Evolutionary conservation across 2,329 filamentous ascomycete genomes (phyloP).

Genomic region (Colletotrichum echinochloae): DNA sequence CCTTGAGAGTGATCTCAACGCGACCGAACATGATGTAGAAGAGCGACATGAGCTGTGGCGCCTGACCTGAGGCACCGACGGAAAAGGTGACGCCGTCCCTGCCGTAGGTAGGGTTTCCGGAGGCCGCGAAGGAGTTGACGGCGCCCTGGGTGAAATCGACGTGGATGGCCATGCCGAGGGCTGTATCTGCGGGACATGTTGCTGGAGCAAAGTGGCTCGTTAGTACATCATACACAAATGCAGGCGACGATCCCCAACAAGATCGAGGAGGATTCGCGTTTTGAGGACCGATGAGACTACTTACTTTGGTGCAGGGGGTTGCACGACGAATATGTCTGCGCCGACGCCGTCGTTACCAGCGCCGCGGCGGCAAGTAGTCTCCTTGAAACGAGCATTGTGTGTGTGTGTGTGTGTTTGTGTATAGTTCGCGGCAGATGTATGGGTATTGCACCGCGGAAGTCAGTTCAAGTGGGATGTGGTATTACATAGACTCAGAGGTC

Average conservation of each 20-base stretch:
- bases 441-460: neutral
- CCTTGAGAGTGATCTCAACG: constrained; percentile 86
- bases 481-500: neutral
- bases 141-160: constrained; percentile 85
- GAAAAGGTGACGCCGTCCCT: constrained; percentile 85
- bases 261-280: constrained; percentile 1
- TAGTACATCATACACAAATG: neutral
- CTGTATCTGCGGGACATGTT: constrained; percentile 80
- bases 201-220: constrained; percentile 47
- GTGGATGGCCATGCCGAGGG: constrained; percentile 83
- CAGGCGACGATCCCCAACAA: neutral
- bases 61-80: constrained; percentile 80
- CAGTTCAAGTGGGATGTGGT: neutral
- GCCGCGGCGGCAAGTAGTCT: constrained; percentile 43
- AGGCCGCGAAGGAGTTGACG: constrained; percentile 82
- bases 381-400: constrained; percentile 34
- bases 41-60: constrained; percentile 86
- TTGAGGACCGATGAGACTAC: constrained; percentile 10
- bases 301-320: constrained; percentile 53
- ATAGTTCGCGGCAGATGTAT: neutral
- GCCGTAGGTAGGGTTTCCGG: constrained; percentile 78
- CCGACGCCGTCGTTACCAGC: constrained; percentile 45
- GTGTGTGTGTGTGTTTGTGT: neutral
- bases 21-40: constrained; percentile 99
- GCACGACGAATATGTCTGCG: constrained; percentile 56